phyloP scores from a whole-genome alignment of 176 grass and related monocot genomes.

The Poa pratensis region DNA sequence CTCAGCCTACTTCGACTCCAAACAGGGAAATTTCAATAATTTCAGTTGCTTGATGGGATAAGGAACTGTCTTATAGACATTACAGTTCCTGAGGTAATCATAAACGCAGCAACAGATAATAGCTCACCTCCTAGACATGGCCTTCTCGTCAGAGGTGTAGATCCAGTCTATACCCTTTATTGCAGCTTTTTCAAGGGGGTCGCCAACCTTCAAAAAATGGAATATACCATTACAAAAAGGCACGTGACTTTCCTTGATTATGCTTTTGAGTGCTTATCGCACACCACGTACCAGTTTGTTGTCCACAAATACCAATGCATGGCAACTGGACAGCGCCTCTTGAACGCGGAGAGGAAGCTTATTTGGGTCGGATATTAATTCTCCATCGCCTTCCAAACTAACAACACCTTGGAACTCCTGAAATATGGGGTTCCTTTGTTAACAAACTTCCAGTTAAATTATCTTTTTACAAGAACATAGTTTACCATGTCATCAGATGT shows the following conservation, averaged over 20 bases:
- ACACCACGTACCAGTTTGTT: constrained; percentile 82
- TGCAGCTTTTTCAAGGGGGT: constrained; percentile 98
- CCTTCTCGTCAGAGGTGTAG: constrained; percentile 99
- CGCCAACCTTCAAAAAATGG: constrained; percentile 76
- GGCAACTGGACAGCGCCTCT: constrained; percentile 83
- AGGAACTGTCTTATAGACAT: too few relatives aligned
- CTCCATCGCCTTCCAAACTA: constrained; percentile 66
- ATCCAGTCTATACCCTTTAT: constrained; percentile 99
- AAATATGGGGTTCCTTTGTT: constrained; percentile 44
- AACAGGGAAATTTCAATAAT: neutral
- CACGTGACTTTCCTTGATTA: constrained; percentile 21
- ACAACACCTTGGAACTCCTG: constrained; percentile 99
- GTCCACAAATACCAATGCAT: constrained; percentile 97
- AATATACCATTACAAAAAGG: constrained; percentile 41
- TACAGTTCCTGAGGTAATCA: constrained; percentile 33
- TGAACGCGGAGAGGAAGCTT: constrained; percentile 74
- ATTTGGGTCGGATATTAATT: constrained; percentile 78
- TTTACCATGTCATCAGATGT: constrained; percentile 99
- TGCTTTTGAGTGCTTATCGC: constrained; percentile 19
- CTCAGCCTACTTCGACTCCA: neutral
- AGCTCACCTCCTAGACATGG: constrained; percentile 83
- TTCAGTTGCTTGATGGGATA: neutral
- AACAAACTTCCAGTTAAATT: neutral
- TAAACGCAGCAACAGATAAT: constrained; percentile 17
- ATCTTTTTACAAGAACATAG: constrained; percentile 19